Conservation (phyloP, 805 yeast species). For the Starmerella khaoyaiensis region DNA sequence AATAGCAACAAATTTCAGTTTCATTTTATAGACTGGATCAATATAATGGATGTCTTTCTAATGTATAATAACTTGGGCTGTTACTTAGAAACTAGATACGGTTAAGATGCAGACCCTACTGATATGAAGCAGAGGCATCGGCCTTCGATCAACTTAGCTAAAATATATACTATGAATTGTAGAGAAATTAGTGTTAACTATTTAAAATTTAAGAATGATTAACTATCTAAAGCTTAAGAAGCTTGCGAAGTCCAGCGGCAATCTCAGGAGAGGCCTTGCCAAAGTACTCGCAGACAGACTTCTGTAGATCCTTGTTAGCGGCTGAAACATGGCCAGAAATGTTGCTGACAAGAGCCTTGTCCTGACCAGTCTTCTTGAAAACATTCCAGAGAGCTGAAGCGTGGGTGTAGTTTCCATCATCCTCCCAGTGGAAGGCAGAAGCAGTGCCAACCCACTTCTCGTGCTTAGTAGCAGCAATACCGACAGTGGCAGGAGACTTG, state of each 20-base stretch:
- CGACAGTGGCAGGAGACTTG: constrained; percentile 12
- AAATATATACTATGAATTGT: too few species aligned
- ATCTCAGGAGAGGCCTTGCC: constrained; percentile 55
- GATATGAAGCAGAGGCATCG: too few species aligned
- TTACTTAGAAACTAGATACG: too few species aligned
- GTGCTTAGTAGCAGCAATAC: constrained; percentile 34
- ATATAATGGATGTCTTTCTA: too few species aligned
- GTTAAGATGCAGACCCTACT: too few species aligned
- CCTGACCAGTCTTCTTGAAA: constrained; percentile 69
- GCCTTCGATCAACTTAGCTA: too few species aligned
- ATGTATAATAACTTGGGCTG: too few species aligned
- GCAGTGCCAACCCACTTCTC: constrained; percentile 78
- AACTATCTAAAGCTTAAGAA: background rate
- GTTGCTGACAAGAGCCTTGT: constrained; percentile 70
- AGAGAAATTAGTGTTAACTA: too few species aligned
- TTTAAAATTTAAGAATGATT: background rate
- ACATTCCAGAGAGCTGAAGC: constrained; percentile 69
- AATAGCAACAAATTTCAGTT: constrained; percentile 20
- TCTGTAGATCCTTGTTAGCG: constrained; percentile 68
- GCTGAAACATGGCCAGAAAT: constrained; percentile 55
- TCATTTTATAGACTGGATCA: too few species aligned
- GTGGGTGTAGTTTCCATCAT: constrained; percentile 63
- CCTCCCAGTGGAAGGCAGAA: constrained; percentile 75
- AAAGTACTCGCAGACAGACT: constrained; percentile 65
- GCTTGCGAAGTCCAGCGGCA: constrained; percentile 40